Evolutionary conservation across 2,329 filamentous ascomycete species (phyloP).

Genomic region (Epicoccum sorghinum): DNA sequence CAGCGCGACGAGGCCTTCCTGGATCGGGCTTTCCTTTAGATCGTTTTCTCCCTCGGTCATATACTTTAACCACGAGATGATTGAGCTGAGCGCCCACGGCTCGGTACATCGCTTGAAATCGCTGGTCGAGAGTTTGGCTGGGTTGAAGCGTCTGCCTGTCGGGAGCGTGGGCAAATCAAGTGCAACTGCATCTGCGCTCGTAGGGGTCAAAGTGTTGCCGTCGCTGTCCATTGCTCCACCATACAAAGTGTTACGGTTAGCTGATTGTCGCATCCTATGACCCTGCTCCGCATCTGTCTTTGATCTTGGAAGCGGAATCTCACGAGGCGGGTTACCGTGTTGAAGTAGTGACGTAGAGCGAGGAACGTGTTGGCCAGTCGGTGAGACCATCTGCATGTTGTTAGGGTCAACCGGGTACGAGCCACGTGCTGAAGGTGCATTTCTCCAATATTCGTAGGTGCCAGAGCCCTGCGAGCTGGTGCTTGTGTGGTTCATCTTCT

Average conservation of each 20-base stretch:
- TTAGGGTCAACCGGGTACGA: slow-evolving; percentile 43
- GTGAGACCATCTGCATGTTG: slow-evolving; percentile 40
- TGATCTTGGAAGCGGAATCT: slow-evolving; percentile 83
- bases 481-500: slow-evolving; percentile 49
- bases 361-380: slow-evolving; percentile 41
- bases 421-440: slow-evolving; percentile 37
- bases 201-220: slow-evolving; percentile 64
- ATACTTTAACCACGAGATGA: slow-evolving; percentile 83
- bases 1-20: slow-evolving; percentile 84
- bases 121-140: slow-evolving; percentile 76
- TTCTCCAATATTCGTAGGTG: slow-evolving; percentile 56
- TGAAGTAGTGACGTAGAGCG: slow-evolving; percentile 71
- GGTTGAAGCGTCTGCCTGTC: slow-evolving; percentile 79
- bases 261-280: slow-evolving; percentile 49
- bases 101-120: slow-evolving; percentile 87
- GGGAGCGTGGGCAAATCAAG: slow-evolving; percentile 87
- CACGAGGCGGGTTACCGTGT: slow-evolving; percentile 78
- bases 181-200: slow-evolving; percentile 58
- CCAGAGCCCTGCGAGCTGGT: slow-evolving; percentile 39
- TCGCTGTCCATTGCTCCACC: slow-evolving; percentile 44
- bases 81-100: slow-evolving; percentile 91
- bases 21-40: slow-evolving; percentile 80
- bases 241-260: slow-evolving; percentile 45
- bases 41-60: slow-evolving; percentile 93
- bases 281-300: slow-evolving; percentile 86